These are phyloP conservation scores for Eucalyptus cloeziana DNA, from an alignment of 345 rosid genomes.

Conservation along the genomic window DNA sequence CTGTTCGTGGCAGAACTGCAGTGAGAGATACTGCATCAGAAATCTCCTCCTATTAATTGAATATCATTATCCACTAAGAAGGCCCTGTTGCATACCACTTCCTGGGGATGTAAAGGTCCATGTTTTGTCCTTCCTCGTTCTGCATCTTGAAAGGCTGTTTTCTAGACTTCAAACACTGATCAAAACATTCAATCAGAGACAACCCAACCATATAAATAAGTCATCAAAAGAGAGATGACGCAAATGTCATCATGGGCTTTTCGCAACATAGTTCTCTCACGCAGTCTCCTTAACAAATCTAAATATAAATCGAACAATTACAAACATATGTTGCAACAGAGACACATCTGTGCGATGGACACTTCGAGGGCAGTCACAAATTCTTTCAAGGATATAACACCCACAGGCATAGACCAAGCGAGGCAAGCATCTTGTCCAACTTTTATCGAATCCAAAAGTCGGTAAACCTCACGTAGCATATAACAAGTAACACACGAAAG, in stretches of 20 bases:
- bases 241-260: not conserved
- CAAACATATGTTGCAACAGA: not conserved
- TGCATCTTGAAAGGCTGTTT: constrained; percentile 50
- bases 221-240: not conserved
- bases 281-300: not conserved
- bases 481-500: not conserved
- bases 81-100: constrained; percentile 37
- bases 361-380: not conserved
- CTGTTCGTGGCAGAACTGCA: constrained; percentile 56
- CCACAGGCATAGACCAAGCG: not conserved
- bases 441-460: not conserved
- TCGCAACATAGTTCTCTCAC: not conserved
- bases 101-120: constrained; percentile 89
- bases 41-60: not conserved
- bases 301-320: not conserved
- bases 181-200: not conserved
- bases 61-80: not conserved
- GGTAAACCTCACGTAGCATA: not conserved
- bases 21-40: not conserved
- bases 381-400: not conserved
- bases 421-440: not conserved
- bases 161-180: not conserved
- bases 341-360: not conserved
- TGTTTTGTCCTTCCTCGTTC: constrained; percentile 84
- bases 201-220: not conserved